These are phyloP conservation scores for Dryas alaskensis DNA, from an alignment of 306 rosid genomes.

Conservation along the genomic window DNA sequence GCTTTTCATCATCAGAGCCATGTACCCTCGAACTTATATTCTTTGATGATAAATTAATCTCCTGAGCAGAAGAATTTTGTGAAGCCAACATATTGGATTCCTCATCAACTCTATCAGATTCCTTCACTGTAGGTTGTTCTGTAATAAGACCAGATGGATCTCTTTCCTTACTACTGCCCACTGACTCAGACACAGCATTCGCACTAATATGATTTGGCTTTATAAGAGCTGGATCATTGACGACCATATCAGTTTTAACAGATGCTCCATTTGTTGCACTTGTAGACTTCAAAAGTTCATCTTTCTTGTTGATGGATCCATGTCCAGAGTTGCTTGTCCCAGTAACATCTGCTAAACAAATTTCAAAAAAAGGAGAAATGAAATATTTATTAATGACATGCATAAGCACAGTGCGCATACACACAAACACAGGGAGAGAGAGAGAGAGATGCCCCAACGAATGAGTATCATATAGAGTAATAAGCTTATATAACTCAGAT, in stretches of 20 bases:
- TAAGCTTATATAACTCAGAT: conserved; percentile 29
- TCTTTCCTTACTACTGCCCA: conserved; percentile 25
- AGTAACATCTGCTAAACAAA: conserved; percentile 37
- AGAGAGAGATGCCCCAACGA: conserved; percentile 20
- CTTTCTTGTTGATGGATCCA: conserved; percentile 26
- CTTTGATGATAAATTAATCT: conserved; percentile 30
- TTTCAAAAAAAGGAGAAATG: conserved; percentile 18
- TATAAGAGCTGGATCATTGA: conserved; percentile 28
- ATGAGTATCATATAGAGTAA: conserved; percentile 23
- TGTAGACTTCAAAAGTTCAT: conserved; percentile 26
- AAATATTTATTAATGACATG: not conserved
- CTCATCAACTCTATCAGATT: conserved; percentile 37
- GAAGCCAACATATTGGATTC: conserved; percentile 29
- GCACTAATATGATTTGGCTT: conserved; percentile 30
- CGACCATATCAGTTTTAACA: conserved; percentile 23
- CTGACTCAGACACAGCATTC: conserved; percentile 24
- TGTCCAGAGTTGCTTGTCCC: conserved; percentile 28
- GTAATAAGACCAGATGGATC: conserved; percentile 25
- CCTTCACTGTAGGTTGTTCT: conserved; percentile 32
- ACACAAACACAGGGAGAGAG: not conserved
- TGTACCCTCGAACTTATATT: conserved; percentile 19
- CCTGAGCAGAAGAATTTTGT: conserved; percentile 23
- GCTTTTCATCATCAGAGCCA: conserved; percentile 29
- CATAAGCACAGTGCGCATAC: not conserved
- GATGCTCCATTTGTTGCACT: conserved; percentile 26